phyloP scores from a whole-genome alignment of 495 filamentous ascomycete species.

The Rostrohypoxylon terebratum region DNA sequence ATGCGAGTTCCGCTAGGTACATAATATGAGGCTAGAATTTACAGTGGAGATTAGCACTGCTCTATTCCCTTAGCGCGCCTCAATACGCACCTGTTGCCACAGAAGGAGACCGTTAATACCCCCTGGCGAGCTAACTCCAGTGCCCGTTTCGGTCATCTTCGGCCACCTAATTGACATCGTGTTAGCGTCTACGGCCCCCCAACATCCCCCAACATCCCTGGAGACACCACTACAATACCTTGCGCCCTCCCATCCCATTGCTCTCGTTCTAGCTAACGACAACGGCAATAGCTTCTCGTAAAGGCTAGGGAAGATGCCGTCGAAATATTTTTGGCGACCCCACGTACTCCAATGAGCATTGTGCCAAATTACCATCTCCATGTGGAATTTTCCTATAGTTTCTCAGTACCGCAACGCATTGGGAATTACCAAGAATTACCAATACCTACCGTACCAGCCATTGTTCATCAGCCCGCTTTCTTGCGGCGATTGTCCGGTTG shows the following conservation, averaged over 20 bases:
- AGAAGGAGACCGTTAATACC: constrained; percentile 57
- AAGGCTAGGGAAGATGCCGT: constrained; percentile 51
- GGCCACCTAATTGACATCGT: constrained; percentile 47
- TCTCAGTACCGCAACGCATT: not conserved
- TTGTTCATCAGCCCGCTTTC: constrained; percentile 59
- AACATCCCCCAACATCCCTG: not conserved
- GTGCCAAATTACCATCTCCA: constrained; percentile 61
- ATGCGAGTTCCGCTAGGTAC: constrained; percentile 57
- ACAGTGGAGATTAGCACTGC: not conserved
- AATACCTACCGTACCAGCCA: constrained; percentile 55
- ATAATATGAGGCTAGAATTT: constrained; percentile 50
- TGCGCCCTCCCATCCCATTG: constrained; percentile 60
- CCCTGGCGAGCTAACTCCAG: constrained; percentile 59
- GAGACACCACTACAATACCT: constrained; percentile 24
- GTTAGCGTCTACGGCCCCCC: not conserved
- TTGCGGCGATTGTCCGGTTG: constrained; percentile 50
- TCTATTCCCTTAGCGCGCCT: not conserved
- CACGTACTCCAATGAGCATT: constrained; percentile 58
- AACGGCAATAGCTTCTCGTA: constrained; percentile 58
- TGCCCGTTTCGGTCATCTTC: constrained; percentile 61
- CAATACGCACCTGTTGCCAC: constrained; percentile 55
- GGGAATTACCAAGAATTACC: not conserved
- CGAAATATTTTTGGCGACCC: constrained; percentile 56
- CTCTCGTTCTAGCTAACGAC: constrained; percentile 53
- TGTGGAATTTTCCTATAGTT: constrained; percentile 45